A percentile compares a stretch with the other conserved stretches of the same genome.
Evolutionary conservation across 805 yeast genomes (phyloP).

Genomic region (Wickerhamiella qilinensis): DNA sequence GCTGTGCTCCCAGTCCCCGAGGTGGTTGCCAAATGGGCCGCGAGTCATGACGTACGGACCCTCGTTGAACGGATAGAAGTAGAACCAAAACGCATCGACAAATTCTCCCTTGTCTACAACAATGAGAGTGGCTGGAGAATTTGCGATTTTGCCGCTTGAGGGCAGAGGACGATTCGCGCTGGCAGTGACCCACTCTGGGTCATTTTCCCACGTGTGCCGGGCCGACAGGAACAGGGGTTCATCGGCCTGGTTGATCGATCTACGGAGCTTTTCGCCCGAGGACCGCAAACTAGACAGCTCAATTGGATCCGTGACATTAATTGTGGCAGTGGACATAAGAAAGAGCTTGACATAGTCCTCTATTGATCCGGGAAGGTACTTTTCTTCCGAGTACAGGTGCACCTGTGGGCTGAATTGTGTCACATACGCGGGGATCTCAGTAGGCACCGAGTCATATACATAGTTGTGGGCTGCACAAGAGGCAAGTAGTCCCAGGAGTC

Average conservation of each 20-base stretch:
- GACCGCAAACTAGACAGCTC: conserved; percentile 7
- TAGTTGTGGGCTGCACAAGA: no score
- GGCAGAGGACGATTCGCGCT: conserved; percentile 46
- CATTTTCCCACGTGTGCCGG: conserved; percentile 47
- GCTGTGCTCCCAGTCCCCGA: conserved; percentile 98
- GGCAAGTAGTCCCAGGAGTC: no score
- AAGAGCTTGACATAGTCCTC: conserved; percentile 52
- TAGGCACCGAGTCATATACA: background rate
- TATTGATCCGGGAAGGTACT: conserved; percentile 71
- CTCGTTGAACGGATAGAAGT: conserved; percentile 80
- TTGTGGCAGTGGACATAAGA: conserved; percentile 33
- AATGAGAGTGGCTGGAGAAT: conserved; percentile 68
- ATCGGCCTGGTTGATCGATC: conserved; percentile 21
- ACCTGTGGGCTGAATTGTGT: conserved; percentile 44
- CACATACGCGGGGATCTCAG: conserved; percentile 18
- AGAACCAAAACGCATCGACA: conserved; percentile 94
- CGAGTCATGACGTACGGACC: conserved; percentile 97
- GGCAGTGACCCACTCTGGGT: conserved; percentile 83
- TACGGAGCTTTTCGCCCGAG: conserved; percentile 8
- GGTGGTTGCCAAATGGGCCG: conserved; percentile 94
- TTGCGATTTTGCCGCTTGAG: conserved; percentile 48
- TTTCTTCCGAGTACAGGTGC: conserved; percentile 77
- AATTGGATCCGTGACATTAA: conserved; percentile 21
- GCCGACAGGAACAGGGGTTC: conserved; percentile 43
- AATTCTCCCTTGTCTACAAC: conserved; percentile 86